These are phyloP conservation scores for Pichia terricola DNA, from an alignment of 1,139 yeast species.

Conservation along the genomic window DNA sequence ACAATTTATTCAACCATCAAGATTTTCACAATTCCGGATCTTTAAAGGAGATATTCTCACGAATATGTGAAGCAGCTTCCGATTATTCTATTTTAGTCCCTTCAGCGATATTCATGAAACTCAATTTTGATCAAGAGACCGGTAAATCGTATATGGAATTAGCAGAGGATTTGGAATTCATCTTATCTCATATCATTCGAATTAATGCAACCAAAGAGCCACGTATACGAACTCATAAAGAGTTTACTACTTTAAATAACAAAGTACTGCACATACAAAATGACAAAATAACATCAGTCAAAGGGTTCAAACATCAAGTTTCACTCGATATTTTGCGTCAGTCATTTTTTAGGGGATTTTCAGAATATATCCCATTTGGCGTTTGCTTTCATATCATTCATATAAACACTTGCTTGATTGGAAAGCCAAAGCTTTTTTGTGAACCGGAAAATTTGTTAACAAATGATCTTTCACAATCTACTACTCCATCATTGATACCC, in stretches of 20 bases:
- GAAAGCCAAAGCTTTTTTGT: constrained; percentile 23
- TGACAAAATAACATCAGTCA: constrained; percentile 43
- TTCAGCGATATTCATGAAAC: constrained; percentile 40
- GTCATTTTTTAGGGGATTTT: constrained; percentile 19
- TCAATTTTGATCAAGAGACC: constrained; percentile 42
- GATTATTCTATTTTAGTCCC: constrained; percentile 56
- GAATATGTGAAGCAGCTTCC: constrained; percentile 33
- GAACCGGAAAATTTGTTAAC: constrained; percentile 1
- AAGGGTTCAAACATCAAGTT: constrained; percentile 45
- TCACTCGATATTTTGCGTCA: constrained; percentile 36
- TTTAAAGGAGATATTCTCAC: constrained; percentile 37
- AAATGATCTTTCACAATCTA: background rate
- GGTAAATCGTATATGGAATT: constrained; percentile 41
- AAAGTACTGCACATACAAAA: constrained; percentile 50
- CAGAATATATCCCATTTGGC: constrained; percentile 34
- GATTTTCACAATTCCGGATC: constrained; percentile 39
- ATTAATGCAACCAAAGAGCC: constrained; percentile 29
- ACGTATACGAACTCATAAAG: constrained; percentile 23
- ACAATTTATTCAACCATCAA: constrained; percentile 61
- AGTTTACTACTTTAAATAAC: constrained; percentile 49
- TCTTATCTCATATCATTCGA: constrained; percentile 58
- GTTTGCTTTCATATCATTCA: constrained; percentile 40
- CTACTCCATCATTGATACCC: background rate
- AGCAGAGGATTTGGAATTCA: constrained; percentile 58
- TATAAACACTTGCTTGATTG: constrained; percentile 43